These are phyloP conservation scores for Fusarium sp. DNA, from an alignment of 2,329 filamentous ascomycete species.

Conservation along the genomic window DNA sequence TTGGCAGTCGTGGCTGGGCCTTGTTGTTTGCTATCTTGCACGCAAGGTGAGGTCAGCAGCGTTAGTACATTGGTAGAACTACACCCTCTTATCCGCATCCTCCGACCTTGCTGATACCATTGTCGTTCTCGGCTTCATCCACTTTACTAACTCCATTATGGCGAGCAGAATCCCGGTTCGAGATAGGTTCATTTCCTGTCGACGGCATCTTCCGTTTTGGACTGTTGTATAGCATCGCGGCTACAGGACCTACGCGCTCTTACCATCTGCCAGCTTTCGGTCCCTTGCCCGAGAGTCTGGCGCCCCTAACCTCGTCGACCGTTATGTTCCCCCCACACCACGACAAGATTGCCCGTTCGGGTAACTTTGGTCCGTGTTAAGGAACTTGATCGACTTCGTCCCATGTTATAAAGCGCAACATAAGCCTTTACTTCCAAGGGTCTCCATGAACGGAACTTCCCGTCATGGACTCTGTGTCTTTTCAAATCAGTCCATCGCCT, in stretches of 20 bases:
- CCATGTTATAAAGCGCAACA: slow-evolving; percentile 40
- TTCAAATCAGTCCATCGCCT: slow-evolving; percentile 41
- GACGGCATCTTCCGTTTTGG: slow-evolving; percentile 33
- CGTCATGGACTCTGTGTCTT: slow-evolving; percentile 22
- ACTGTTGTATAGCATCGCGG: slow-evolving; percentile 23
- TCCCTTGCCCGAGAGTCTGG: slow-evolving; percentile 41
- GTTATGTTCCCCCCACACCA: slow-evolving; percentile 42
- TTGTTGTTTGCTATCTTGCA: slow-evolving; percentile 10
- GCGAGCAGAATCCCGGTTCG: slow-evolving; percentile 30
- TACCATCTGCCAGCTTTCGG: slow-evolving; percentile 27
- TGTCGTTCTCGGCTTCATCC: slow-evolving; percentile 29
- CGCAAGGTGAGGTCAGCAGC: slow-evolving; percentile 2
- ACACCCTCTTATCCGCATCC: slow-evolving; percentile 33
- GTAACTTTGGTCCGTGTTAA: slow-evolving; percentile 45
- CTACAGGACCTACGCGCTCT: slow-evolving; percentile 7
- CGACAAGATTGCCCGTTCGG: slow-evolving; percentile 48
- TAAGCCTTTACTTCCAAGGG: slow-evolving; percentile 33
- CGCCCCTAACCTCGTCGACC: slow-evolving; percentile 36
- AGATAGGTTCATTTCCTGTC: slow-evolving; percentile 34
- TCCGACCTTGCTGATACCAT: slow-evolving; percentile 20
- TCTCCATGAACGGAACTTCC: slow-evolving; percentile 40
- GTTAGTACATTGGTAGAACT: slow-evolving; percentile 4
- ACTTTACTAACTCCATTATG: slow-evolving; percentile 30
- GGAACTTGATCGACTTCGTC: slow-evolving; percentile 46
- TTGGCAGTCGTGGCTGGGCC: background rate